Evolutionary conservation across 371 early-diverging fungal species (phyloP).

Genomic region (Dichotomocladium elegans): DNA sequence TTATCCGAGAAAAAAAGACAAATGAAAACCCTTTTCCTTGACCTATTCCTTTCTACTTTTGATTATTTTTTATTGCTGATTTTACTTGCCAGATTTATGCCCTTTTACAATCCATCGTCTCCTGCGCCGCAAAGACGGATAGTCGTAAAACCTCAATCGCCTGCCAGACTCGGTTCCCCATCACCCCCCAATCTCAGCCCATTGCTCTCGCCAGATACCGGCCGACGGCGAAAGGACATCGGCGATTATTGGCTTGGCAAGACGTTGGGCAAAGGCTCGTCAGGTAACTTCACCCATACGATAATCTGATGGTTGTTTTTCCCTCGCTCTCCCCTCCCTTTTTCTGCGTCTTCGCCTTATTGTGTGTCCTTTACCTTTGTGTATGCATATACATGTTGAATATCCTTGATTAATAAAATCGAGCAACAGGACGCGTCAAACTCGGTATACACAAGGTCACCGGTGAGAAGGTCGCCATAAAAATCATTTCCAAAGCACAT

Average conservation of each 20-base stretch:
- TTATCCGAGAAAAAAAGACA: background rate
- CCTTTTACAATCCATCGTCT: conserved; percentile 22
- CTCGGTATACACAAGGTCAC: conserved; percentile 74
- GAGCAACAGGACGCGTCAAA: conserved; percentile 67
- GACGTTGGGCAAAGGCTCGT: conserved; percentile 79
- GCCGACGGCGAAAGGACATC: conserved; percentile 50
- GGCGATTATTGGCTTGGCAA: conserved; percentile 80
- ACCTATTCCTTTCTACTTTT: background rate
- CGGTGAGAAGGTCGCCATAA: conserved; percentile 81
- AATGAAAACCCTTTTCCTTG: background rate
- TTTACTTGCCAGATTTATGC: conserved; percentile 14
- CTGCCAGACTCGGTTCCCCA: conserved; percentile 7
- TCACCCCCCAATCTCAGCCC: conserved; percentile 12
- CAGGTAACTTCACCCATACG: too few relatives aligned
- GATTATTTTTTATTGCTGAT: background rate
- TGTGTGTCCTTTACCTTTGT: too few relatives aligned
- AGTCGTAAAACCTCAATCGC: conserved; percentile 15
- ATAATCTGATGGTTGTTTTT: too few relatives aligned
- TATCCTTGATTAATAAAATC: too few relatives aligned
- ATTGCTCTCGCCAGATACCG: conserved; percentile 29
- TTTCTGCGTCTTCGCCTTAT: too few relatives aligned
- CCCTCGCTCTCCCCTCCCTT: too few relatives aligned
- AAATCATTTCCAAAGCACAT: conserved; percentile 78
- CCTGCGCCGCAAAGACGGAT: conserved; percentile 40
- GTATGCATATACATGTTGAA: too few relatives aligned